A percentile compares a stretch with the other conserved stretches of the same genome.
Conservation (phyloP, 805 yeast genomes). For the Naumovozyma baii region DNA sequence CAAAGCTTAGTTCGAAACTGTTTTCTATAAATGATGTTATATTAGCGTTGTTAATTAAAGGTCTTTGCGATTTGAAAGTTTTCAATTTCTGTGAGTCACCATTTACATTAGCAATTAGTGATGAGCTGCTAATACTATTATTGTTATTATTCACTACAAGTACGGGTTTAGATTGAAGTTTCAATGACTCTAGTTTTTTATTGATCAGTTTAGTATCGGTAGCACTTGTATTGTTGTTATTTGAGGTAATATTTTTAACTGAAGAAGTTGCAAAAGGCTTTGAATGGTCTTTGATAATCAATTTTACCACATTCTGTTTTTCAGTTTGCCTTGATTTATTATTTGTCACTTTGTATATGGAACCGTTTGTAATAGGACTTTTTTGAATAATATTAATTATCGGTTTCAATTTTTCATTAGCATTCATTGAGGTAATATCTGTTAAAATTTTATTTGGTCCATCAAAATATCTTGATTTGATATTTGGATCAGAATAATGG, state of each 20-base stretch:
- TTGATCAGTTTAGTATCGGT: neutral
- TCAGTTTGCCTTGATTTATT: constrained; percentile 6
- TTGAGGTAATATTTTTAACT: too few relatives aligned
- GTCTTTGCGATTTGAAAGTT: constrained; percentile 5
- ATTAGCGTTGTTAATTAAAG: constrained; percentile 11
- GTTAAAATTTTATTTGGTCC: neutral
- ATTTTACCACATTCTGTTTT: neutral
- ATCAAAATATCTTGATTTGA: neutral
- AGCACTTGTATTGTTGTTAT: neutral
- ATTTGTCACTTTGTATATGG: neutral
- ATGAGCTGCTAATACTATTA: constrained; percentile 1
- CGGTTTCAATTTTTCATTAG: constrained; percentile 9
- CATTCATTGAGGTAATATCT: constrained; percentile 6
- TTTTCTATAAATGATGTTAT: constrained; percentile 12
- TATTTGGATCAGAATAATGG: neutral
- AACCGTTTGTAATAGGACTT: neutral
- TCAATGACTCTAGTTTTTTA: neutral
- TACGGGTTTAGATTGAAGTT: neutral
- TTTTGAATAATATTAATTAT: constrained; percentile 9
- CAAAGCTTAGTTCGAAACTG: constrained; percentile 35
- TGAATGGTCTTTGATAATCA: too few relatives aligned
- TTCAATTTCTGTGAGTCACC: neutral
- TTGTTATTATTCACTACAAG: too few relatives aligned
- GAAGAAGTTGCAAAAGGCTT: too few relatives aligned
- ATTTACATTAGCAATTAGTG: neutral